phyloP scores from a whole-genome alignment of 768 basidiomycete species.

The Panellus pusillus region DNA sequence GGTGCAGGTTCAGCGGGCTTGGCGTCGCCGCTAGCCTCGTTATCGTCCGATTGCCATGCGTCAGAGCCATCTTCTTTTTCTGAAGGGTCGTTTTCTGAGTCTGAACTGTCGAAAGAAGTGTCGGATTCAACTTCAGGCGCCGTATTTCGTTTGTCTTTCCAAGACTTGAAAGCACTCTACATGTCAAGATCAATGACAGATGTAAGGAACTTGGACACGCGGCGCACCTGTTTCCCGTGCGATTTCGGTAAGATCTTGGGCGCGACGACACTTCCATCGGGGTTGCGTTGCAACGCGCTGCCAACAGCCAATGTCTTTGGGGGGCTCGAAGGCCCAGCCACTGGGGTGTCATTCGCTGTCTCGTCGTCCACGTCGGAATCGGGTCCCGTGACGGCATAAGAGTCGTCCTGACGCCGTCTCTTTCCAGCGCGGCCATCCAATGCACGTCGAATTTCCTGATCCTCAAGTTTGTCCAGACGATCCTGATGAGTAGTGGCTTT shows the following conservation, averaged over 20 bases:
- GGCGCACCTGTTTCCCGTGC: slow-evolving; percentile 44
- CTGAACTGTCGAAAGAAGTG: slow-evolving; percentile 78
- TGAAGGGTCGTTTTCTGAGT: slow-evolving; percentile 62
- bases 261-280: slow-evolving; percentile 57
- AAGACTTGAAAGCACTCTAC: slow-evolving; percentile 47
- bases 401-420: slow-evolving; percentile 47
- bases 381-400: slow-evolving; percentile 38
- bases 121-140: slow-evolving; percentile 40
- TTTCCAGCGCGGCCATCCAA: slow-evolving; percentile 49
- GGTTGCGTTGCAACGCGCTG: slow-evolving; percentile 63
- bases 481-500: slow-evolving; percentile 61
- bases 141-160: slow-evolving; percentile 40
- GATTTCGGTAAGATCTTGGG: slow-evolving; percentile 51
- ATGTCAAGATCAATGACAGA: slow-evolving; percentile 3
- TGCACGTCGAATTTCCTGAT: slow-evolving; percentile 54
- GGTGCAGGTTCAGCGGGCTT: slow-evolving; percentile 20
- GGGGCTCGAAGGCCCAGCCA: slow-evolving; percentile 23
- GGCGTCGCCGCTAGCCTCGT: slow-evolving; percentile 24
- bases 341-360: slow-evolving; percentile 9
- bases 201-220: slow-evolving; percentile 7
- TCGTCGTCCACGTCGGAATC: slow-evolving; percentile 25
- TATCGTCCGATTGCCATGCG: slow-evolving; percentile 24
- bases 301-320: slow-evolving; percentile 42
- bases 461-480: slow-evolving; percentile 56
- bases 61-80: slow-evolving; percentile 25